These are phyloP conservation scores for Rhynchosporium agropyri DNA, from an alignment of 2,329 filamentous ascomycete genomes.

Conservation along the genomic window DNA sequence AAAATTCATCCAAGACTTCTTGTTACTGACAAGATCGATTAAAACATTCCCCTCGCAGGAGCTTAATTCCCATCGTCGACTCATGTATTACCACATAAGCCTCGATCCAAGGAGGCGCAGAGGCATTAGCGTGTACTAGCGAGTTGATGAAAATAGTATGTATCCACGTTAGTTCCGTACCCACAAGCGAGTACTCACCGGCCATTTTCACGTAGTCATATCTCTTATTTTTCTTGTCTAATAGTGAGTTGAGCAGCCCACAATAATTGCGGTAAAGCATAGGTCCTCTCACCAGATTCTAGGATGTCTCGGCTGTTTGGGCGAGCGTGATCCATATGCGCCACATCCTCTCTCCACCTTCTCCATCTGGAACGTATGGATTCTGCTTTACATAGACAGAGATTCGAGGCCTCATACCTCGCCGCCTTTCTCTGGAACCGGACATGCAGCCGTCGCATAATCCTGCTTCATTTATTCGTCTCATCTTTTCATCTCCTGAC, in stretches of 20 bases:
- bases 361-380: too few species aligned
- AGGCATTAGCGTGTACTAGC: slow-evolving; percentile 9
- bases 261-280: not conserved
- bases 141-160: slow-evolving; percentile 9
- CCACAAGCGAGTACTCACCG: not conserved
- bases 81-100: not conserved
- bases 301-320: not conserved
- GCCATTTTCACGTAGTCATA: not conserved
- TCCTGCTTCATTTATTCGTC: not conserved
- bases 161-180: not conserved
- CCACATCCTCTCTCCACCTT: not conserved
- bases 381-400: too few species aligned
- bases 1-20: not conserved
- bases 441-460: not conserved
- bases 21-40: not conserved
- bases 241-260: not conserved
- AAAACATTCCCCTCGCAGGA: not conserved
- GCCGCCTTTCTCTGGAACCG: not conserved
- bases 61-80: not conserved
- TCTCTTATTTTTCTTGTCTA: not conserved
- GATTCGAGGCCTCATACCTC: not conserved
- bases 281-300: not conserved
- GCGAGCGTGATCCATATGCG: not conserved
- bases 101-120: slow-evolving; percentile 9
- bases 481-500: not conserved